phyloP scores from a whole-genome alignment of 2,329 filamentous ascomycete genomes.

The Huntiella decipiens region DNA sequence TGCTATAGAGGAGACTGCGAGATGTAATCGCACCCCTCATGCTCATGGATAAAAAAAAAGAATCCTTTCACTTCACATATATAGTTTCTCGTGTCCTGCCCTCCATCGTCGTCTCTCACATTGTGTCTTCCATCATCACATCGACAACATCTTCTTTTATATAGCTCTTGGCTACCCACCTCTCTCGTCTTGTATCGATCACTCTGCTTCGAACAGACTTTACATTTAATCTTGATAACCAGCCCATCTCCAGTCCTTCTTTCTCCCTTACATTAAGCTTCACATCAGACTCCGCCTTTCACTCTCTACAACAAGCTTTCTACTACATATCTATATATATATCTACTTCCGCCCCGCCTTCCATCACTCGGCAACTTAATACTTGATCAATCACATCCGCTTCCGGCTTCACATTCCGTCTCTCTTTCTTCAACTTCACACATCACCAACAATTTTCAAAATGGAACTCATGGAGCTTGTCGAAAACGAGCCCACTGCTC shows the following conservation, averaged over 20 bases:
- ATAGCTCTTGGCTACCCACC: constrained; percentile 1
- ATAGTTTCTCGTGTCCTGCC: constrained; percentile 4
- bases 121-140: constrained; percentile 3
- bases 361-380: constrained; percentile 1
- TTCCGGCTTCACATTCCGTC: not conserved
- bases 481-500: constrained; percentile 41
- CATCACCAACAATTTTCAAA: constrained; percentile 8
- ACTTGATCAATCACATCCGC: not conserved
- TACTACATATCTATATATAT: constrained; percentile 1
- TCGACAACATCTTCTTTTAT: constrained; percentile 6
- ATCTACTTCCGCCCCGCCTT: not conserved
- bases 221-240: not conserved
- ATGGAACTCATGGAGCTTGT: constrained; percentile 50
- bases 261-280: constrained; percentile 5
- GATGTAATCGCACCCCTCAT: too few species aligned
- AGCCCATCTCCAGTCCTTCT: not conserved
- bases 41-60: too few species aligned
- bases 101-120: not conserved
- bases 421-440: not conserved
- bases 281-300: constrained; percentile 2
- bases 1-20: too few species aligned
- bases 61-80: constrained; percentile 1
- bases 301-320: not conserved
- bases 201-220: not conserved
- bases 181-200: too few species aligned